These are phyloP conservation scores for Colletotrichum destructivum DNA, from an alignment of 2,329 filamentous ascomycete genomes.

Conservation along the genomic window DNA sequence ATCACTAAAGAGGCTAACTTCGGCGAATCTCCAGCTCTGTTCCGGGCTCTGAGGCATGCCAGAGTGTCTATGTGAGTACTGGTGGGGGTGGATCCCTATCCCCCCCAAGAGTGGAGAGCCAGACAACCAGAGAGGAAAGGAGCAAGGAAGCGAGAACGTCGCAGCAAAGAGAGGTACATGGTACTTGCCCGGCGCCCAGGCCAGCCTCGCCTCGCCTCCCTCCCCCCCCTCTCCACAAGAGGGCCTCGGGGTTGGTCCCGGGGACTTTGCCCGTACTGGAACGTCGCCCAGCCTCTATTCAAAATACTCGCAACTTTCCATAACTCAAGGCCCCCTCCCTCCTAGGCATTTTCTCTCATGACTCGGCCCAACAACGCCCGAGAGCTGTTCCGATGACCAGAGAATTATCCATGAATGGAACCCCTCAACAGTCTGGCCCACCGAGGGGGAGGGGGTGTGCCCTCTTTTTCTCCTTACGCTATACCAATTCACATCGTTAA, in stretches of 20 bases:
- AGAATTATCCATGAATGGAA: constrained; percentile 41
- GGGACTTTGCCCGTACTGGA: constrained; percentile 31
- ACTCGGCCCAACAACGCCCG: constrained; percentile 38
- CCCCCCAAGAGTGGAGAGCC: background rate
- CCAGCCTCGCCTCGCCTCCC: background rate
- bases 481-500: background rate
- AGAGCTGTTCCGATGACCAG: constrained; percentile 33
- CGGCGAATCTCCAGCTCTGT: constrained; percentile 16
- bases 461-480: constrained; percentile 9
- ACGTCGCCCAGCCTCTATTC: background rate
- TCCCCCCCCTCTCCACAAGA: background rate
- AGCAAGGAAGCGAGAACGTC: too few species aligned
- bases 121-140: too few species aligned
- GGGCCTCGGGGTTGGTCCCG: constrained; percentile 31
- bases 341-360: constrained; percentile 10
- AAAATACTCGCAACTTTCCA: background rate
- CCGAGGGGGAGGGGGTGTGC: constrained; percentile 9
- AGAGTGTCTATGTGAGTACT: background rate
- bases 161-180: background rate
- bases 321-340: background rate
- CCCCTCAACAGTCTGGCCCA: constrained; percentile 18
- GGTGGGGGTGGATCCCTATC: background rate
- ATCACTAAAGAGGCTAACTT: constrained; percentile 37
- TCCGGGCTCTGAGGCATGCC: background rate
- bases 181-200: background rate